Evolutionary conservation across 1,284 basidiomycete genomes (phyloP), one percentile per base, ranked within the genome.

Genomic region (Cystobasidium slooffiae): DNA sequence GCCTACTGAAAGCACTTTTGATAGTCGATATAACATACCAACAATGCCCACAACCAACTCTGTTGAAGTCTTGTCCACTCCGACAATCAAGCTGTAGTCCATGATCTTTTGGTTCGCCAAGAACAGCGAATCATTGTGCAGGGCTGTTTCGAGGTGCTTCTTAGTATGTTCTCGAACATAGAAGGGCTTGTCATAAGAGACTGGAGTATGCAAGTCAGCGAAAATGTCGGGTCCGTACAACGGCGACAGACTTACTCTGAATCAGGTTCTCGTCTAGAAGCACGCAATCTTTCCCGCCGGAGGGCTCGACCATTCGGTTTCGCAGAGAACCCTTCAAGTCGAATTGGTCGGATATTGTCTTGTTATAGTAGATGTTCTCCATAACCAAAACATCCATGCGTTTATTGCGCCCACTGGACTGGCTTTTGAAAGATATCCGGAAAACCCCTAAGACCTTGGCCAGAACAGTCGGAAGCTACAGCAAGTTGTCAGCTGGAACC

Each of bases 361-460:
- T 88, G 77, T 94, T 92, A 81, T 97, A 96, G 81, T 97, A 96
- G 14, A 99, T 86, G 80, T 99, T 99, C 83, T 99, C 84, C 93
- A 98, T 98, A 69, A 99, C 93, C 55, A 98, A 85, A 37, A 98
- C 86, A 80, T 98, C 97, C 90, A 98, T 94, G 80, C 94, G 89
- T 24, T 92, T 91, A 8, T 89, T 87, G 81, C 92, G 92, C 2
- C 90, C 86, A 0, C 85, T 90, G 55, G 87, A 89, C 0, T 88
- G 88, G 81, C 95, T 96, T 78, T 89, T 89, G 84, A 94, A 95
- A 0, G 93, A 94, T 76, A 99, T 88, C 80, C 97, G 95, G 84
- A 93, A 99, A 80, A 95, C 96, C 0, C 97, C 97, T 78, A 98
- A 97, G 72, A 98, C 91, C 84, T 99, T 99, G 47, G 96, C 96